Evolutionary conservation across 1,139 yeast species (phyloP).

Genomic region (Debaryomycetaceae sp.): DNA sequence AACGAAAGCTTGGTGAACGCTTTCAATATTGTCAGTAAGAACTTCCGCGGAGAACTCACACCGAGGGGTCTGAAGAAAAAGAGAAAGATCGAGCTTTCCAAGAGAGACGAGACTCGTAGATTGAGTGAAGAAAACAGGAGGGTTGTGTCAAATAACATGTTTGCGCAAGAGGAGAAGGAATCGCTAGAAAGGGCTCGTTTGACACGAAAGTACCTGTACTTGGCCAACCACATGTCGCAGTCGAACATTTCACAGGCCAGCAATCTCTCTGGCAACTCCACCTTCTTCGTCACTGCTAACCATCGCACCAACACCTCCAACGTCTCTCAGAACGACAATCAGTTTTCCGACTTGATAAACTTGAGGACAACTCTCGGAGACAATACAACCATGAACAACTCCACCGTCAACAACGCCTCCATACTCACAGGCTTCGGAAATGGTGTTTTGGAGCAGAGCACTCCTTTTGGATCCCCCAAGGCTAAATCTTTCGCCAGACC

Average conservation of each 20-base stretch:
- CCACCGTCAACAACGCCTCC: conserved; percentile 23
- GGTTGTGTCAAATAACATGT: conserved; percentile 6
- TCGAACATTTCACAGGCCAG: conserved; percentile 6
- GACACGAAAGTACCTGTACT: conserved; percentile 30
- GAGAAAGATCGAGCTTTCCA: conserved; percentile 6
- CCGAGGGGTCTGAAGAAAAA: conserved; percentile 25
- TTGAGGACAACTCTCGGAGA: conserved; percentile 17
- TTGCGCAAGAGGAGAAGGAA: conserved; percentile 22
- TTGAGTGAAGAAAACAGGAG: conserved; percentile 5
- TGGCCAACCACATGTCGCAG: conserved; percentile 27
- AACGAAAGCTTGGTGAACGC: conserved; percentile 24
- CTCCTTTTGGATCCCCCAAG: conserved; percentile 33
- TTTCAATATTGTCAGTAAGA: conserved; percentile 18
- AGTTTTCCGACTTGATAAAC: conserved; percentile 3
- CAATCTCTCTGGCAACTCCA: conserved; percentile 8
- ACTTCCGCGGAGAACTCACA: conserved; percentile 30
- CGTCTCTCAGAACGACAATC: conserved; percentile 2
- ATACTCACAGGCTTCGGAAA: conserved; percentile 35
- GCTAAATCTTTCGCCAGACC: conserved; percentile 13
- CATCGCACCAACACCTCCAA: conserved; percentile 6
- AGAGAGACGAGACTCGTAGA: conserved; percentile 1
- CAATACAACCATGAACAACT: conserved; percentile 17
- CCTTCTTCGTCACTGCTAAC: conserved; percentile 7
- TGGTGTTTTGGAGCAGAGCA: conserved; percentile 40
- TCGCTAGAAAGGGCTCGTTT: conserved; percentile 29